These are phyloP conservation scores for Aspergillus cristatus DNA, from an alignment of 495 filamentous ascomycete genomes.

Conservation along the genomic window DNA sequence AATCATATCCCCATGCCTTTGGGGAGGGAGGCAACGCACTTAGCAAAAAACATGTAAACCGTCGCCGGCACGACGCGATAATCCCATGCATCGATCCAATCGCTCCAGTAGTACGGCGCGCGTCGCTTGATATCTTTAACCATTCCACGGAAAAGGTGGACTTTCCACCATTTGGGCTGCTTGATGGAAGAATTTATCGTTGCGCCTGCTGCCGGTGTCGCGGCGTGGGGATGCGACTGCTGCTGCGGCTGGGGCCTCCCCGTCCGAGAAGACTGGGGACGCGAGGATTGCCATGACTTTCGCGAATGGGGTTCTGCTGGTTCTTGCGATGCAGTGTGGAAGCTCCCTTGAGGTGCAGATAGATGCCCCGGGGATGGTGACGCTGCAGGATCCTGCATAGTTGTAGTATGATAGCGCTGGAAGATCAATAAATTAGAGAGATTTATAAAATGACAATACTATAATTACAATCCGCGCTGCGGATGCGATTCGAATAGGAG, in stretches of 20 bases:
- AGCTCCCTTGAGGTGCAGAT: slow-evolving; percentile 15
- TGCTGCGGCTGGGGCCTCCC: slow-evolving; percentile 7
- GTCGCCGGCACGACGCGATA: slow-evolving; percentile 75
- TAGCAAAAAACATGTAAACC: slow-evolving; percentile 86
- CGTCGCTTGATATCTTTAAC: slow-evolving; percentile 62
- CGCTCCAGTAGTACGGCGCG: slow-evolving; percentile 64
- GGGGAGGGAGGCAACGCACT: slow-evolving; percentile 43
- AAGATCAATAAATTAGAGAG: too few species aligned
- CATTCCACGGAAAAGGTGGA: slow-evolving; percentile 55
- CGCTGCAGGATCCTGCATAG: neutral
- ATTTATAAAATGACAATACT: too few species aligned
- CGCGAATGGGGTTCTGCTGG: slow-evolving; percentile 19
- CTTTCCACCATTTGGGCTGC: slow-evolving; percentile 49
- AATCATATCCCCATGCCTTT: neutral
- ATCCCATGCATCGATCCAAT: slow-evolving; percentile 78
- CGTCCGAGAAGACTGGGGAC: slow-evolving; percentile 12
- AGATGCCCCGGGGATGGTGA: slow-evolving; percentile 14
- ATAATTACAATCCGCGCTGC: too few species aligned
- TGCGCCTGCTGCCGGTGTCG: slow-evolving; percentile 4
- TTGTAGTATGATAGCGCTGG: too few species aligned
- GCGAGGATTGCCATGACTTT: slow-evolving; percentile 25
- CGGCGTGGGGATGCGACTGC: slow-evolving; percentile 4
- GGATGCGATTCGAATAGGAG: too few species aligned
- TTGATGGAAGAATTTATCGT: slow-evolving; percentile 7
- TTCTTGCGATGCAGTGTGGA: slow-evolving; percentile 19